These are phyloP conservation scores for Monoraphidium neglectum DNA, from an alignment of 139 green algal genomes.

Conservation along the genomic window DNA sequence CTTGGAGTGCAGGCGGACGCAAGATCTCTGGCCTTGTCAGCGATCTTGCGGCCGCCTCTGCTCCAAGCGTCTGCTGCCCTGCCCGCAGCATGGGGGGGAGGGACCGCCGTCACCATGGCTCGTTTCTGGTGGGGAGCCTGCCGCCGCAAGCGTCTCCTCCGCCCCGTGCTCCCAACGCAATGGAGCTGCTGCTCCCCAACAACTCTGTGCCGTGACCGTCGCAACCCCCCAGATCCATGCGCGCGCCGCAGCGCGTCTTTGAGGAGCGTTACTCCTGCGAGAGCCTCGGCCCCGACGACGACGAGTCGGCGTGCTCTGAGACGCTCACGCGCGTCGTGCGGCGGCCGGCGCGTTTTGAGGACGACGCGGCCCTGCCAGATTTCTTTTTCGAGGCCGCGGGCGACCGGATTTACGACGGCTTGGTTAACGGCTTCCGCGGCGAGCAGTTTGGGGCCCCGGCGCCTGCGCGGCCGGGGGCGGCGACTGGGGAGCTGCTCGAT, in stretches of 20 bases:
- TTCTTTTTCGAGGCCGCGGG: slow-evolving; percentile 23
- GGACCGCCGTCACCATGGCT: neutral
- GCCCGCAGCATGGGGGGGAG: neutral
- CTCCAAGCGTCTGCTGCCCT: neutral
- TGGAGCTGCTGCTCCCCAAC: too few relatives aligned
- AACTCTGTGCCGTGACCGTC: neutral
- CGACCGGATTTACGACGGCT: slow-evolving; percentile 20
- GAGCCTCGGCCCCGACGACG: neutral
- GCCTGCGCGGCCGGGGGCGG: slow-evolving; percentile 9
- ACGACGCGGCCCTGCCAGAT: slow-evolving; percentile 13
- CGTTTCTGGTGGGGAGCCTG: neutral
- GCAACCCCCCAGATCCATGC: neutral
- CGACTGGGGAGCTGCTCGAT: slow-evolving; percentile 28
- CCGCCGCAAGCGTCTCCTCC: neutral
- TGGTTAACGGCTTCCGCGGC: slow-evolving; percentile 73
- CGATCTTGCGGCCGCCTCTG: too few relatives aligned
- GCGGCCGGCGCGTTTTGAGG: slow-evolving; percentile 3
- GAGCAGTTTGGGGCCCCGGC: slow-evolving; percentile 52
- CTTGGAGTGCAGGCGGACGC: too few relatives aligned
- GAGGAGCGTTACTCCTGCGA: neutral
- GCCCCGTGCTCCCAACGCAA: too few relatives aligned
- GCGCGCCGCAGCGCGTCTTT: neutral
- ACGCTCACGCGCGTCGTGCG: neutral
- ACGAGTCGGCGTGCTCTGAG: neutral
- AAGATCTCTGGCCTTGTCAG: too few relatives aligned